These are phyloP conservation scores for Leishmania amazonensis DNA, from an alignment of 208 protist species.

Conservation along the genomic window DNA sequence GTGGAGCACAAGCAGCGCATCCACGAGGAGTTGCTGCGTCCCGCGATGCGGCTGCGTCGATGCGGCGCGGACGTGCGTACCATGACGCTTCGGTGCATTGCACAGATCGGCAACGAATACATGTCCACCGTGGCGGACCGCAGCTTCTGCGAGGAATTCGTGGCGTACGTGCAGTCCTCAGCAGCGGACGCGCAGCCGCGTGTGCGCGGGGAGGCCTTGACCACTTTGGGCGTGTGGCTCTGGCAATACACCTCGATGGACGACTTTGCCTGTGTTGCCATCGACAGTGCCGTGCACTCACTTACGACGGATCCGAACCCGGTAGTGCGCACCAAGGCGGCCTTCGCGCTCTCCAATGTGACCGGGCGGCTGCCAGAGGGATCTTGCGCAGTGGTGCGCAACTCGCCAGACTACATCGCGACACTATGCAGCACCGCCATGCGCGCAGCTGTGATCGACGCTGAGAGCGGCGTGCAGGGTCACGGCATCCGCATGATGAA, in stretches of 20 bases:
- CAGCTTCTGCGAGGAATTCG: slow-evolving; percentile 32
- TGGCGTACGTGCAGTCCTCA: slow-evolving; percentile 42
- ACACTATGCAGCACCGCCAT: slow-evolving; percentile 64
- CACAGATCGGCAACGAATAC: slow-evolving; percentile 74
- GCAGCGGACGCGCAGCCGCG: slow-evolving; percentile 36
- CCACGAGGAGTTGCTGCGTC: slow-evolving; percentile 45
- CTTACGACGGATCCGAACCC: slow-evolving; percentile 47
- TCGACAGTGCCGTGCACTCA: slow-evolving; percentile 48
- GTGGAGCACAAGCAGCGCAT: slow-evolving; percentile 51
- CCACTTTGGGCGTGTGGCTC: slow-evolving; percentile 75
- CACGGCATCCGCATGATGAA: slow-evolving; percentile 89
- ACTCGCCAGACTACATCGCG: slow-evolving; percentile 36
- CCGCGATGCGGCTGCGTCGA: slow-evolving; percentile 35
- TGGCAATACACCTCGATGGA: slow-evolving; percentile 77
- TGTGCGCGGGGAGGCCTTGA: slow-evolving; percentile 75
- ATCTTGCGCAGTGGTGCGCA: slow-evolving; percentile 28
- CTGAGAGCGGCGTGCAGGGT: slow-evolving; percentile 45
- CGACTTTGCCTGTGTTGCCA: slow-evolving; percentile 32
- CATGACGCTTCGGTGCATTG: slow-evolving; percentile 69
- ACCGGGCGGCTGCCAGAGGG: slow-evolving; percentile 42
- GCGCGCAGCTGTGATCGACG: slow-evolving; percentile 44
- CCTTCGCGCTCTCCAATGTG: slow-evolving; percentile 79
- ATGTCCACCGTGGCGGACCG: slow-evolving; percentile 27
- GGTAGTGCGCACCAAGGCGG: slow-evolving; percentile 68
- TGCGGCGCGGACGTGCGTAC: slow-evolving; percentile 41